Percentiles rank a stretch among this genome's conserved stretches.
Evolutionary conservation across 257 asterid genomes (phyloP).

Genomic region (Salvia miltiorrhiza): DNA sequence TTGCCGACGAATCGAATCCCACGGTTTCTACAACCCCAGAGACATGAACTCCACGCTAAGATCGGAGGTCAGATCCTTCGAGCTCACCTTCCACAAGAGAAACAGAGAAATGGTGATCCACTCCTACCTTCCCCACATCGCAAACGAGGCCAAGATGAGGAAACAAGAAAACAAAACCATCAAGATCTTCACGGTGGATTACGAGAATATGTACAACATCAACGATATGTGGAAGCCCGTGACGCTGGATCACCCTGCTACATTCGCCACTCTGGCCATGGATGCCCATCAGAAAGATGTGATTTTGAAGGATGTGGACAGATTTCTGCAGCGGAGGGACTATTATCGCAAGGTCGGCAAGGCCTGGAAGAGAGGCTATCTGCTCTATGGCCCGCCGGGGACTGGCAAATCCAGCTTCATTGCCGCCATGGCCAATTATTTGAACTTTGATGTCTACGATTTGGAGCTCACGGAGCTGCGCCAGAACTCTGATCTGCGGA

Average conservation of each 20-base stretch:
- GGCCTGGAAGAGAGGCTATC: slow-evolving; percentile 77
- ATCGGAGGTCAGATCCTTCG: no score
- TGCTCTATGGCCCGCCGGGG: slow-evolving; percentile 80
- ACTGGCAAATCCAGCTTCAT: slow-evolving; percentile 78
- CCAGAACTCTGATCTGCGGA: slow-evolving; percentile 53
- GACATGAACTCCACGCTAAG: no score
- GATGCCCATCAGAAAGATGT: slow-evolving; percentile 38
- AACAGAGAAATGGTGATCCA: no score
- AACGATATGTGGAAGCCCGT: slow-evolving; percentile 47
- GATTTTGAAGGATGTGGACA: slow-evolving; percentile 46
- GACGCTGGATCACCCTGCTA: slow-evolving; percentile 54
- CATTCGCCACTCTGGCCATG: slow-evolving; percentile 67
- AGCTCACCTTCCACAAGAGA: no score
- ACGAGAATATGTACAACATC: slow-evolving; percentile 22
- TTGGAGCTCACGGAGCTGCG: slow-evolving; percentile 53
- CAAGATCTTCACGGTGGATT: slow-evolving; percentile 48
- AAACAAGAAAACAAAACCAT: slow-evolving; percentile 43
- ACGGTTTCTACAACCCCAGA: no score
- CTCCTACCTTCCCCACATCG: slow-evolving; percentile 42
- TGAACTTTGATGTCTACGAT: slow-evolving; percentile 67
- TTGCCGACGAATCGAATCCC: no score
- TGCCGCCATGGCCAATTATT: slow-evolving; percentile 71
- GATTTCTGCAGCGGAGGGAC: slow-evolving; percentile 50
- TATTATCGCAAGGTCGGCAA: slow-evolving; percentile 56
- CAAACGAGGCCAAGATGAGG: slow-evolving; percentile 23